Base-by-base conservation (phyloP, 1,284 basidiomycete genomes). In the Cystobasidium sp. region DNA sequence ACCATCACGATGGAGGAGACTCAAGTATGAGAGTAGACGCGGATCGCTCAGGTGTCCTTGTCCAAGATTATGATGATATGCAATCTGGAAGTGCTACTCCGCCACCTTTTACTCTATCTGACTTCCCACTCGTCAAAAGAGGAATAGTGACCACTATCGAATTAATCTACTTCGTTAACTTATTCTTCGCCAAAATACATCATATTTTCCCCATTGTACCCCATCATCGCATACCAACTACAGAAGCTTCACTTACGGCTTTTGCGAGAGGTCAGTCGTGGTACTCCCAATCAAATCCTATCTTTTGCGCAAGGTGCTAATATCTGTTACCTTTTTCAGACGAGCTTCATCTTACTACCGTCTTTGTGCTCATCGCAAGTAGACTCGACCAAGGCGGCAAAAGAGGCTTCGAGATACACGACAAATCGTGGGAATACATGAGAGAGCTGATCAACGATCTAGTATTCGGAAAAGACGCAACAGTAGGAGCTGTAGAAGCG, bases 161-260 rank as follows among this genome's bases (percentile, higher is more conserved):
- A 75, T 79, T 84, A 4, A 67, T 77, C 5, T 76, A 75, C 20
- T 79, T 84, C 44, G 80, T 81, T 9, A 79, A 82, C 6, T 77
- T 77, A 0, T 85, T 84, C 76, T 84, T 85, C 76, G 75, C 78
- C 4, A 80, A 81, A 53, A 80, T 84, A 64, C 84, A 85, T 74
- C 82, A 83, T 72, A 78, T 85, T 43, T 84, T 84, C 63, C 84
- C 84, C 3, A 83, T 85, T 78, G 80, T 84, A 0, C 82, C 83
- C 0, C 78, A 81, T 14, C 75, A 79, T 5, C 79, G 81, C 10
- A 83, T 84, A 6, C 84, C 84, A 0, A 77, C 78, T n/a, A 81
- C 79, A 0, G 76, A 77, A 2, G 81, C 80, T 4, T 79, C 82
- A 37, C 80, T 84, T 6, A 81, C 81, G 0, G 70, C 76, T 4